phyloP scores from a whole-genome alignment of 768 basidiomycete species.

The Phlebiopsis gigantea region DNA sequence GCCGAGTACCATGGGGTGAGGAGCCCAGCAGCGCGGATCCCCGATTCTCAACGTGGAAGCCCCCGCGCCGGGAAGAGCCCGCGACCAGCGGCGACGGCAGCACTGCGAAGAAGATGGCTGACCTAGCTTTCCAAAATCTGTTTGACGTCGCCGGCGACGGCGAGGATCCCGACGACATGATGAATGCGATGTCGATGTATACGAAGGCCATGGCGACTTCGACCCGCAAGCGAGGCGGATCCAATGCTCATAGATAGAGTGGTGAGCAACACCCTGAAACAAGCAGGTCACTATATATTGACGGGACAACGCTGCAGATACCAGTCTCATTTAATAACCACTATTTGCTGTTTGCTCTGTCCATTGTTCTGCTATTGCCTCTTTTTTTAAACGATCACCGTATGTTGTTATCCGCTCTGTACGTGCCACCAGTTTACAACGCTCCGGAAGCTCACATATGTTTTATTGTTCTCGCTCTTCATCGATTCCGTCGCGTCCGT shows the following conservation, averaged over 20 bases:
- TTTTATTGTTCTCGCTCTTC: too few relatives aligned
- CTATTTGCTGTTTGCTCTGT: too few relatives aligned
- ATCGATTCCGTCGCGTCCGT: too few relatives aligned
- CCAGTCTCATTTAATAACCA: not conserved
- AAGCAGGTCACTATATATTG: not conserved
- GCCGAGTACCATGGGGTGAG: not conserved
- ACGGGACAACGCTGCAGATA: not conserved
- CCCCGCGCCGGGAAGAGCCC: not conserved
- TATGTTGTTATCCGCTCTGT: too few relatives aligned
- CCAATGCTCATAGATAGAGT: not conserved
- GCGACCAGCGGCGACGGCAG: not conserved
- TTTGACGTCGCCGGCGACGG: not conserved
- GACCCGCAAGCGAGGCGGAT: not conserved
- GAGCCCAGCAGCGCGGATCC: not conserved
- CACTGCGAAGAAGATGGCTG: conserved; percentile 8
- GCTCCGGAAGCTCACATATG: too few relatives aligned
- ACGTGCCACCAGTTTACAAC: too few relatives aligned
- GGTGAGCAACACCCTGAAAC: not conserved
- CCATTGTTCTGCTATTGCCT: too few relatives aligned
- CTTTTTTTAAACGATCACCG: too few relatives aligned
- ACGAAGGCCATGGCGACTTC: conserved; percentile 6
- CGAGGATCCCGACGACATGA: not conserved
- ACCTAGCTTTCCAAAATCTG: conserved; percentile 9
- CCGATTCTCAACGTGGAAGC: conserved; percentile 7
- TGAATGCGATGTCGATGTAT: conserved; percentile 9